Evolutionary conservation across 2,329 filamentous ascomycete genomes (phyloP).

Genomic region (Epicoccum sorghinum): DNA sequence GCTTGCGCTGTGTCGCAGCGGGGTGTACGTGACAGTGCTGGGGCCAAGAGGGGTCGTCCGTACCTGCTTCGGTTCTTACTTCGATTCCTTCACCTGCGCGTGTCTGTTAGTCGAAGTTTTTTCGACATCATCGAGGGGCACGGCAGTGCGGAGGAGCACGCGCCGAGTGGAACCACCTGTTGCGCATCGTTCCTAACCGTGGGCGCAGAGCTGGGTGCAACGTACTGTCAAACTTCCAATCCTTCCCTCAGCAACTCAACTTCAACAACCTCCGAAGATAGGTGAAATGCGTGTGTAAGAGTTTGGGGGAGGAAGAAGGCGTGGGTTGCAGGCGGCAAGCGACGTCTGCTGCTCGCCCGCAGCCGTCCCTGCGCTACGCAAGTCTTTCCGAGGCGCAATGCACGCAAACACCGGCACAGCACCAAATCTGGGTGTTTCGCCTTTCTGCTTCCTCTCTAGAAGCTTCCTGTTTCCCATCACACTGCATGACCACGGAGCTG

Average conservation of each 20-base stretch:
- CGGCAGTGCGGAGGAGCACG: constrained; percentile 28
- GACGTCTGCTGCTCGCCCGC: constrained; percentile 23
- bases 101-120: constrained; percentile 39
- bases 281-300: constrained; percentile 23
- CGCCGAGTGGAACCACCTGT: constrained; percentile 23
- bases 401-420: constrained; percentile 17
- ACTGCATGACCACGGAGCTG: constrained; percentile 1
- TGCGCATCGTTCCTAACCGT: not conserved
- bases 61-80: constrained; percentile 40
- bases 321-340: constrained; percentile 32
- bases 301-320: constrained; percentile 26
- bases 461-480: constrained; percentile 15
- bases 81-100: constrained; percentile 43
- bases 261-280: constrained; percentile 46
- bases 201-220: constrained; percentile 18
- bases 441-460: constrained; percentile 25
- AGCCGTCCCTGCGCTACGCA: constrained; percentile 32
- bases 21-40: constrained; percentile 7
- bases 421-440: constrained; percentile 23
- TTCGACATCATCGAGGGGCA: constrained; percentile 38
- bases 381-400: constrained; percentile 33
- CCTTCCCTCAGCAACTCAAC: constrained; percentile 51
- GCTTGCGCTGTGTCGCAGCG: constrained; percentile 15
- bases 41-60: constrained; percentile 14
- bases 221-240: constrained; percentile 45